These are phyloP conservation scores for Peronospora belbahrii DNA, from an alignment of 352 stramenopile genomes.

Conservation along the genomic window DNA sequence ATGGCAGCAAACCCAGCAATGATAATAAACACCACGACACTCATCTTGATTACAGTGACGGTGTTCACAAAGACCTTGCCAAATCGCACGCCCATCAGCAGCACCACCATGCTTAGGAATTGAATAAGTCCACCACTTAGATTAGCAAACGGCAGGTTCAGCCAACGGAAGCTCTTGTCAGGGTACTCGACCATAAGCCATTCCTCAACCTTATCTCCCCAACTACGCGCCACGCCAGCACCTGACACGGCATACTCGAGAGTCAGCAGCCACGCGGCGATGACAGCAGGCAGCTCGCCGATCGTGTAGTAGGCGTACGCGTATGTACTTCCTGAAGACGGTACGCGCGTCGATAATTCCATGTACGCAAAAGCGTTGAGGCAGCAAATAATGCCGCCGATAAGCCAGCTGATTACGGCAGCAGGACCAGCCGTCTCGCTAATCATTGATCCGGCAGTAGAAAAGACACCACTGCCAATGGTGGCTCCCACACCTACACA, in stretches of 20 bases:
- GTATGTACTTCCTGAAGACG: constrained; percentile 85
- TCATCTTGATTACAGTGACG: constrained; percentile 66
- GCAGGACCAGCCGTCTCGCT: constrained; percentile 63
- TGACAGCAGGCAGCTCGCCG: constrained; percentile 85
- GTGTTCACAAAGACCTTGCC: constrained; percentile 84
- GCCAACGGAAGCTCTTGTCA: constrained; percentile 34
- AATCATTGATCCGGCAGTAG: constrained; percentile 57
- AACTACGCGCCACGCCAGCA: constrained; percentile 85
- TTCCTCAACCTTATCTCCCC: constrained; percentile 85
- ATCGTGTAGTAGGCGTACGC: constrained; percentile 87
- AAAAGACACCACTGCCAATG: constrained; percentile 86
- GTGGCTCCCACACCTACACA: constrained; percentile 84
- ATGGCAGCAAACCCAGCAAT: constrained; percentile 75
- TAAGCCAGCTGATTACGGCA: constrained; percentile 60
- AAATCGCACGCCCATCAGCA: constrained; percentile 74
- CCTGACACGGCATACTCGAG: constrained; percentile 87
- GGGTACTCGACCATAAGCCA: constrained; percentile 42
- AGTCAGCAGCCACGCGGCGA: constrained; percentile 79
- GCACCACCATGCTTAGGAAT: constrained; percentile 48
- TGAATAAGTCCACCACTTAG: constrained; percentile 51
- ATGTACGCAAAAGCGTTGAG: constrained; percentile 80
- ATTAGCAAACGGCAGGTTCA: constrained; percentile 47
- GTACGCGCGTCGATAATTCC: constrained; percentile 73
- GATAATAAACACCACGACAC: constrained; percentile 87
- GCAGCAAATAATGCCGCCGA: constrained; percentile 71